Conservation (phyloP, 2,329 filamentous ascomycete species). For the Ceratocystiopsis sp. region DNA sequence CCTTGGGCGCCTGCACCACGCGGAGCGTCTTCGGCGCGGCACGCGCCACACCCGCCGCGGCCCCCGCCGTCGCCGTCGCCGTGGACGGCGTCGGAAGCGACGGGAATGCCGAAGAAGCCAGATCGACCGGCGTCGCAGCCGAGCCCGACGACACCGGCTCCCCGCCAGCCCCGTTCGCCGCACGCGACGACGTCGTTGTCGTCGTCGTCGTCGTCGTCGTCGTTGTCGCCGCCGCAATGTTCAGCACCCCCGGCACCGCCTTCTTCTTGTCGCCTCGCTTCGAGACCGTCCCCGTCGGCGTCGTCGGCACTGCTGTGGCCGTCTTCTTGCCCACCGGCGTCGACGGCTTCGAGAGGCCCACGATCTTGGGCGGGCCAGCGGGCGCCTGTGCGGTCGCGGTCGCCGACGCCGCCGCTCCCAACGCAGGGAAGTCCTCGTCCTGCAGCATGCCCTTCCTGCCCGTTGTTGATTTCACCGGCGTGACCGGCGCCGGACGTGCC, state of each 20-base stretch:
- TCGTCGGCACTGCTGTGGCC: slow-evolving; percentile 12
- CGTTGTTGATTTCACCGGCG: slow-evolving; percentile 18
- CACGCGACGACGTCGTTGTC: slow-evolving; percentile 16
- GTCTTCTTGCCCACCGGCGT: slow-evolving; percentile 21
- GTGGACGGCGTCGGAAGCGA: slow-evolving; percentile 32
- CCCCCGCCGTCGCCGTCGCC: slow-evolving; percentile 17
- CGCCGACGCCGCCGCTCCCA: slow-evolving; percentile 22
- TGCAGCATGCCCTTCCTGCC: slow-evolving; percentile 25
- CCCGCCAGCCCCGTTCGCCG: too few relatives aligned
- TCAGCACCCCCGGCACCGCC: slow-evolving; percentile 24
- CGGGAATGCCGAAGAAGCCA: slow-evolving; percentile 28
- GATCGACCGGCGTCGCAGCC: slow-evolving; percentile 9
- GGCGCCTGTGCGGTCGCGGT: slow-evolving; percentile 13
- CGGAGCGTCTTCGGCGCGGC: slow-evolving; percentile 47
- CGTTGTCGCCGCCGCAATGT: slow-evolving; percentile 32
- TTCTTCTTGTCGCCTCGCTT: background rate
- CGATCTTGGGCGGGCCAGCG: slow-evolving; percentile 9
- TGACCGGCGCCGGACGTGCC: slow-evolving; percentile 12
- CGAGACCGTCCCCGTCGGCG: too few relatives aligned
- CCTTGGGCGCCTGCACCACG: slow-evolving; percentile 50
- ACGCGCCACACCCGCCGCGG: slow-evolving; percentile 29
- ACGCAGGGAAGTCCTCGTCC: slow-evolving; percentile 46
- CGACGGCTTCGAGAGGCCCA: slow-evolving; percentile 14
- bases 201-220: slow-evolving; percentile 11
- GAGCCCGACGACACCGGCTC: too few relatives aligned